Conservation (phyloP, 345 rosid species). For the Toxicodendron radicans region DNA sequence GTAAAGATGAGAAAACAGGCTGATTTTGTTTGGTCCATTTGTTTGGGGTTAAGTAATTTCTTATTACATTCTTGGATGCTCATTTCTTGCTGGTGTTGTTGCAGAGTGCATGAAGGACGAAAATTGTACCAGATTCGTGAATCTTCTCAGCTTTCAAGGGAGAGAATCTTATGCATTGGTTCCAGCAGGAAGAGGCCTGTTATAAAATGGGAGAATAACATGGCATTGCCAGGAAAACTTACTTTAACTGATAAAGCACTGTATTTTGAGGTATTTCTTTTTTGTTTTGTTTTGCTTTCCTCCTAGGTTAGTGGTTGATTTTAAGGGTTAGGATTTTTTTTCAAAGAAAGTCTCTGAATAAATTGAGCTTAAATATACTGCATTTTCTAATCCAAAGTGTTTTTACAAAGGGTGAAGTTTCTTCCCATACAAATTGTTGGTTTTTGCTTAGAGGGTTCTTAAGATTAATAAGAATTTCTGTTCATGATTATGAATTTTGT, state of each 20-base stretch:
- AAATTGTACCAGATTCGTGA: conserved; percentile 61
- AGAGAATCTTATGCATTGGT: conserved; percentile 77
- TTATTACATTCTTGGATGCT: conserved; percentile 22
- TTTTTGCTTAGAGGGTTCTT: too few relatives aligned
- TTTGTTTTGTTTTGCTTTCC: neutral
- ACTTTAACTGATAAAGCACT: conserved; percentile 82
- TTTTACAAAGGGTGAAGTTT: neutral
- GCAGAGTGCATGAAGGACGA: conserved; percentile 83
- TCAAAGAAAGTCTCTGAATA: neutral
- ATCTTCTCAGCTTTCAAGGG: conserved; percentile 47
- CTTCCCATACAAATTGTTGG: too few relatives aligned
- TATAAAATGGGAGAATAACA: conserved; percentile 87
- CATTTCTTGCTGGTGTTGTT: conserved; percentile 44
- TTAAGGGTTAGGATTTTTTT: neutral
- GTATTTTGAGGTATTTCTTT: conserved; percentile 75
- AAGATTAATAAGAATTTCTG: too few relatives aligned
- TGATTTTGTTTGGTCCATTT: neutral
- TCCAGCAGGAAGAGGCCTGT: conserved; percentile 87
- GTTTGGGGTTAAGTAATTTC: conserved; percentile 4
- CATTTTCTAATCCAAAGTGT: neutral
- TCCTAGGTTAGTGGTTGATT: neutral
- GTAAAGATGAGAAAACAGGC: neutral
- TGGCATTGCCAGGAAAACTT: conserved; percentile 96
- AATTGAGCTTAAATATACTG: neutral
- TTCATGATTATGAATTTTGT: too few relatives aligned